A percentile compares a stretch with the other conserved stretches of the same genome.
Evolutionary conservation across 1,139 yeast species (phyloP).

Genomic region (Saccharomycopsis hybrid): DNA sequence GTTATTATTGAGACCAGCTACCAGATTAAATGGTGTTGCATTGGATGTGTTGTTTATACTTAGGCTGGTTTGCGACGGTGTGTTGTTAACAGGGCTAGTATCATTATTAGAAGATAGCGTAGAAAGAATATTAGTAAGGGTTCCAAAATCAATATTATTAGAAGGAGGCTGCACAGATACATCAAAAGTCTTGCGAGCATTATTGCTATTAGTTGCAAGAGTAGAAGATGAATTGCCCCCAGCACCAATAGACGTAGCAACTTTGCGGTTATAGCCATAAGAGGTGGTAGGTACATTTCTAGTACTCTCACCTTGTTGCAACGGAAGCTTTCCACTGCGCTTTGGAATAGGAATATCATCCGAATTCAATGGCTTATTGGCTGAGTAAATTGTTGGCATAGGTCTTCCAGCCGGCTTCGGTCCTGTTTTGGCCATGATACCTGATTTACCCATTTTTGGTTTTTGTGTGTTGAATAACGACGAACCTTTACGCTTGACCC

Average conservation of each 20-base stretch:
- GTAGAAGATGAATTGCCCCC: not conserved
- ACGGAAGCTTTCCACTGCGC: conserved; percentile 7
- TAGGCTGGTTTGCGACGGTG: too few species aligned
- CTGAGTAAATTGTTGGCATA: conserved; percentile 8
- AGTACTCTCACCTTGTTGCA: not conserved
- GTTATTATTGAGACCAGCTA: too few species aligned
- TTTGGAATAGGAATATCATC: conserved; percentile 2
- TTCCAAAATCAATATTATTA: too few species aligned
- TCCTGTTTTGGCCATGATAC: not conserved
- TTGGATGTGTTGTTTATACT: too few species aligned
- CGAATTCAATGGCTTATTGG: not conserved
- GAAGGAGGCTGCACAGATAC: too few species aligned
- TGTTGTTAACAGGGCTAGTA: too few species aligned
- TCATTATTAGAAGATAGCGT: too few species aligned
- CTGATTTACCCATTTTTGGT: too few species aligned
- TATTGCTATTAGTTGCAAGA: not conserved
- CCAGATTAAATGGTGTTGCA: too few species aligned
- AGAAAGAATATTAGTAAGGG: too few species aligned
- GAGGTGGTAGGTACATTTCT: not conserved
- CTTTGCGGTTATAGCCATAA: too few species aligned
- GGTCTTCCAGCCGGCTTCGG: not conserved
- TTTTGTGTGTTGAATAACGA: not conserved
- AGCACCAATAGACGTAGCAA: not conserved
- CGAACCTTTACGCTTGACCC: conserved; percentile 2
- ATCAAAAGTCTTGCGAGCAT: too few species aligned